Evolutionary conservation across 2,329 filamentous ascomycete genomes (phyloP).

Genomic region (Sporothrix brunneoviolacea): DNA sequence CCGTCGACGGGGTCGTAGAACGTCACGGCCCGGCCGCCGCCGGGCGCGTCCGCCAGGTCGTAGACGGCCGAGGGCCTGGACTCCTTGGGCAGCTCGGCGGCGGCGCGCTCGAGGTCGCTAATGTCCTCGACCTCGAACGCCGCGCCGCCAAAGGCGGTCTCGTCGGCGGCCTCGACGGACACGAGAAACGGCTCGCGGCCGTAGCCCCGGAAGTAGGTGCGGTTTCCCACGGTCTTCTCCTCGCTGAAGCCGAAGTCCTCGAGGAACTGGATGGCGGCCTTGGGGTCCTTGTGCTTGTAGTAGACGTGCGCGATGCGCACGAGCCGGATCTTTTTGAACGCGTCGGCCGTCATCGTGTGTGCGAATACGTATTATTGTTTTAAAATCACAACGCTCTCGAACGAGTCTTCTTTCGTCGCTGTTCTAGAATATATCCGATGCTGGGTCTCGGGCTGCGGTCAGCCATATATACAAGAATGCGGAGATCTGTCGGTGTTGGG

Average conservation of each 20-base stretch:
- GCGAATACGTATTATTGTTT: background rate
- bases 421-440: too few relatives aligned
- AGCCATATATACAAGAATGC: too few relatives aligned
- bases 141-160: conserved; percentile 48
- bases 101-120: conserved; percentile 47
- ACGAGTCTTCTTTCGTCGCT: too few relatives aligned
- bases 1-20: conserved; percentile 48
- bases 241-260: conserved; percentile 43
- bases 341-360: conserved; percentile 15
- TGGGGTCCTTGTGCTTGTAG: conserved; percentile 42
- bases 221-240: conserved; percentile 31
- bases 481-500: too few relatives aligned
- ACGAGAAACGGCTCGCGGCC: conserved; percentile 54
- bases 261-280: conserved; percentile 35
- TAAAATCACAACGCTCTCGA: too few relatives aligned
- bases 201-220: conserved; percentile 55
- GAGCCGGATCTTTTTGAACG: conserved; percentile 29
- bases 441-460: too few relatives aligned
- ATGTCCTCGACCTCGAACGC: conserved; percentile 51
- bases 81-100: conserved; percentile 40
- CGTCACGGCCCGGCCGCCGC: conserved; percentile 47
- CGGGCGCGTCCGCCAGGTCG: conserved; percentile 44
- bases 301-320: conserved; percentile 38
- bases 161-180: conserved; percentile 41
- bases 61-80: conserved; percentile 41